Base-by-base conservation (phyloP, 164 flowering plant genomes). In the Stephania cephalantha region DNA sequence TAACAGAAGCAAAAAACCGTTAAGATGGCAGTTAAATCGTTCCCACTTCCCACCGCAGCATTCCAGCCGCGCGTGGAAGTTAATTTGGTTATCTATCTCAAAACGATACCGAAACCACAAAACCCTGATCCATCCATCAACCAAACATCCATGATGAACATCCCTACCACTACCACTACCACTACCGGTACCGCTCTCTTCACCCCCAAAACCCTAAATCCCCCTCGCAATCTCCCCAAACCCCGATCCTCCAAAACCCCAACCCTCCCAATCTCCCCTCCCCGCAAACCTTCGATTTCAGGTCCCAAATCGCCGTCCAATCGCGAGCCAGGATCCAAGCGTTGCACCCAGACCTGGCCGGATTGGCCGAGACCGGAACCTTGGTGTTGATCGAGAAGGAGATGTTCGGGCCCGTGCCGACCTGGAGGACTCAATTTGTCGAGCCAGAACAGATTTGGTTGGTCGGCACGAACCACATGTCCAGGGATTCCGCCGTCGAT, bases 391-490 rank as follows among this genome's bases (percentile, higher is more conserved):
- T 93, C 67, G 81, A 84, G 79, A 95, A 91, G 85, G 75, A 71
- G 22, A 84, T 70, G n/a, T 90, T 88, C 72, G 99, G 99, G 15
- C 94, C 97, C 5, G 94, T 89, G 5, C 97, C 97, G 1, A 42
- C 77, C 2, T 93, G 98, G 97, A 81, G 99, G 81, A 75, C 82
- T 5, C 92, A 87, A 64, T 91, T 91, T 70, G 90, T 88, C 55
- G 99, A 95, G 85, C 99, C 99, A 6, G 96, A 91, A 68, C 87
- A 74, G 68, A 91, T 95, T 17, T 93, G 98, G 98, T 69, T 95
- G 71, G 65, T 93, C 15, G 99, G 98, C 35, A 91, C 97, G 1
- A 80, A 76, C 15, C 99, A 95, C 79, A 72, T 90, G 46, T 87
- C 90, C 11, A 50, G 53, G 25, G 77, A 82, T 20, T 90, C 96